Conservation (phyloP, 768 basidiomycete species). For the Mrakia blollopis region DNA sequence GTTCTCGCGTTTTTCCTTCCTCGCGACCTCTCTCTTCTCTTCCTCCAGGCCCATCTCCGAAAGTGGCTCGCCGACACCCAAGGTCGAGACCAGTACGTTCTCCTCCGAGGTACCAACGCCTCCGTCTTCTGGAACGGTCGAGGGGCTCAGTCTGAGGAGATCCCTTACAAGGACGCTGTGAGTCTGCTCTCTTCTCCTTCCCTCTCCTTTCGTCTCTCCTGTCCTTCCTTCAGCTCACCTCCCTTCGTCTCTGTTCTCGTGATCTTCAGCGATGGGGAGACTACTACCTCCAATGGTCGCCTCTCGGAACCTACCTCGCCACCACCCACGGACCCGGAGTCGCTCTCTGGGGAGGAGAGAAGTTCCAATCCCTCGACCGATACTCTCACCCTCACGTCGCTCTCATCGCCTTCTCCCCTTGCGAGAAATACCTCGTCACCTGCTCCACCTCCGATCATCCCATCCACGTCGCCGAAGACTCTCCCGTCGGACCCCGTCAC, state of each 20-base stretch:
- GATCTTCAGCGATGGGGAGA: conserved; percentile 81
- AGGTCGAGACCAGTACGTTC: conserved; percentile 93
- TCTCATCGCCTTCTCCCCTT: conserved; percentile 93
- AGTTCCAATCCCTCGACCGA: conserved; percentile 79
- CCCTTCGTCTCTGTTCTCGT: conserved; percentile 19
- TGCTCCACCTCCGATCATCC: conserved; percentile 80
- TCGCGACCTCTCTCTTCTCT: not conserved
- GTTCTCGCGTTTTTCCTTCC: not conserved
- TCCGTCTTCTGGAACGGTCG: conserved; percentile 89
- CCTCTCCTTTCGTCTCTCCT: conserved; percentile 12
- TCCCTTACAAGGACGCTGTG: conserved; percentile 61
- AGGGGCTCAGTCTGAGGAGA: conserved; percentile 51
- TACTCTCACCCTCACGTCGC: conserved; percentile 95
- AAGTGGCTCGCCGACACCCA: conserved; percentile 89
- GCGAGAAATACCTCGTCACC: conserved; percentile 92
- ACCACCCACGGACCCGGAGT: conserved; percentile 94
- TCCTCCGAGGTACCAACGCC: conserved; percentile 86
- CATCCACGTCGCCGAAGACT: conserved; percentile 75
- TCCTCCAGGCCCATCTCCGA: conserved; percentile 77
- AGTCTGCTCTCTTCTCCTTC: conserved; percentile 38
- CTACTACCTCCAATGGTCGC: conserved; percentile 94
- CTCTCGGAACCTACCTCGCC: conserved; percentile 87
- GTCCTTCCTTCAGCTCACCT: not conserved
- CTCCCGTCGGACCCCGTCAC: conserved; percentile 57
- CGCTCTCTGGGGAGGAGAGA: conserved; percentile 87